Conservation (phyloP, 495 filamentous ascomycete genomes). For the Penicillium malachiteum region DNA sequence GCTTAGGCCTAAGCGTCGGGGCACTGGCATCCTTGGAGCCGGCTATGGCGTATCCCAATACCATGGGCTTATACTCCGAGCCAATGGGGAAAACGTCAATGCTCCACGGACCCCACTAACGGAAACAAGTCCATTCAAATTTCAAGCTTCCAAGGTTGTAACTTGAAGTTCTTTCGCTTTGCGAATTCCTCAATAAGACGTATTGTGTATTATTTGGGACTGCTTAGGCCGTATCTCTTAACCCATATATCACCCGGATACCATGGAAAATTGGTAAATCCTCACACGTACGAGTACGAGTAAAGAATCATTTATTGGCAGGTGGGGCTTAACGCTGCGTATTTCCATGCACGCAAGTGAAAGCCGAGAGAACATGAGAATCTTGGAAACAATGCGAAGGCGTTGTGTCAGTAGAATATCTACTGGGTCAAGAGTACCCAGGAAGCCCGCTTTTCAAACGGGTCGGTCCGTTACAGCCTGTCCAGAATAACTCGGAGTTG, state of each 20-base stretch:
- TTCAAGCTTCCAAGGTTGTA: no score
- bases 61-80: background rate
- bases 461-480: slow-evolving; percentile 14
- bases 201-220: no score
- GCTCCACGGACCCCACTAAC: background rate
- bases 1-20: slow-evolving; percentile 9
- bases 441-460: slow-evolving; percentile 18
- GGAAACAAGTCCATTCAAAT: no score
- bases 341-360: no score
- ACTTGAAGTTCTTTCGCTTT: no score
- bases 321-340: no score
- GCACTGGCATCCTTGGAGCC: background rate
- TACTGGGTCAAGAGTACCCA: background rate
- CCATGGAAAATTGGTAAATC: no score
- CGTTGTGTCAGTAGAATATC: background rate
- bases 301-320: no score
- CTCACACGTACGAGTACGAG: no score
- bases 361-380: background rate
- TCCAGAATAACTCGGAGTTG: background rate
- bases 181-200: no score
- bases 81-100: slow-evolving; percentile 13
- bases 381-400: background rate
- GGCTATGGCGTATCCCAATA: background rate
- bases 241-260: no score
- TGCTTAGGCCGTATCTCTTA: no score